These are phyloP conservation scores for Citrus medica DNA, from an alignment of 345 rosid genomes.

Conservation along the genomic window DNA sequence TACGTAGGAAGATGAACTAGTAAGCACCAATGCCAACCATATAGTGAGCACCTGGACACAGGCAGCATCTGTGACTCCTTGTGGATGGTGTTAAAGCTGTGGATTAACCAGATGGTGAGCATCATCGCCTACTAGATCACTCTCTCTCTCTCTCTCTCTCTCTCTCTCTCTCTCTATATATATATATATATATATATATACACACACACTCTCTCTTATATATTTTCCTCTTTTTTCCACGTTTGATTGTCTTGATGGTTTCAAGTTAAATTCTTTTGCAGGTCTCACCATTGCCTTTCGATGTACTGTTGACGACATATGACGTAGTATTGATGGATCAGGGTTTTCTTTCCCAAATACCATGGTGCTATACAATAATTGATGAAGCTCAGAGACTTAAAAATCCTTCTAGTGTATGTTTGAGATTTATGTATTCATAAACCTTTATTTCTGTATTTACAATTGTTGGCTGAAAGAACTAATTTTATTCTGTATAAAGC, in stretches of 20 bases:
- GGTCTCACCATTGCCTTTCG: conserved; percentile 58
- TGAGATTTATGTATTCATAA: background rate
- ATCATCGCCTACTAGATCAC: no score
- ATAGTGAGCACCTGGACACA: no score
- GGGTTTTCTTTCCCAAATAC: conserved; percentile 81
- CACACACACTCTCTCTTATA: no score
- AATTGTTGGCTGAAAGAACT: background rate
- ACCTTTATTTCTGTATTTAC: background rate
- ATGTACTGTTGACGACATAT: conserved; percentile 81
- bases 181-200: no score
- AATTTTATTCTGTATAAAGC: background rate
- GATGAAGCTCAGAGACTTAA: conserved; percentile 96
- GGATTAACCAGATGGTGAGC: no score
- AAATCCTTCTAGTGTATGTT: conserved; percentile 80
- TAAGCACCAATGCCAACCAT: no score
- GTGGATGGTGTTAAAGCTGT: no score
- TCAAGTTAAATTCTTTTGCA: conserved; percentile 28
- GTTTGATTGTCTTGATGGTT: background rate
- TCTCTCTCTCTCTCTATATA: no score
- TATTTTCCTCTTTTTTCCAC: background rate
- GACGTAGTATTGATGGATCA: conserved; percentile 71
- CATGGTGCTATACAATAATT: conserved; percentile 70
- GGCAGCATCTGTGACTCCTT: no score
- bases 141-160: no score
- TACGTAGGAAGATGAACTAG: no score